Evolutionary conservation across 495 filamentous ascomycete species (phyloP).

Genomic region (Xylaria longipes): DNA sequence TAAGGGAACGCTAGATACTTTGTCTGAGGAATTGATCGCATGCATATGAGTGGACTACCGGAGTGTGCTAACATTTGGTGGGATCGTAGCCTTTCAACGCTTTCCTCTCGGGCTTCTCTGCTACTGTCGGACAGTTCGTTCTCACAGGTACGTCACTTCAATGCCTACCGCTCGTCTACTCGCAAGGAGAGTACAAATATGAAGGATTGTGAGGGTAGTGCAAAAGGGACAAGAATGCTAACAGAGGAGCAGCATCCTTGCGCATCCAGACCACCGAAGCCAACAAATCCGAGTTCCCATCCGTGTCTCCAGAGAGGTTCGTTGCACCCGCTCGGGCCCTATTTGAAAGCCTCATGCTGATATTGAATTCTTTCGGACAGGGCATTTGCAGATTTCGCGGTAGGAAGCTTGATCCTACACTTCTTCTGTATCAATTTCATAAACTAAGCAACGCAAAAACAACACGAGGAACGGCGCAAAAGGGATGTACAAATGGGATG

Average conservation of each 20-base stretch:
- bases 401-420: conserved; percentile 93
- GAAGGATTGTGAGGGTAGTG: not conserved
- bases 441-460: conserved; percentile 64
- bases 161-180: not conserved
- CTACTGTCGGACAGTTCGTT: conserved; percentile 97
- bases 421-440: conserved; percentile 99
- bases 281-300: conserved; percentile 72
- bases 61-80: conserved; percentile 26
- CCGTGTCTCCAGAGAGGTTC: conserved; percentile 74
- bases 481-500: conserved; percentile 18
- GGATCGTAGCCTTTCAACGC: conserved; percentile 89
- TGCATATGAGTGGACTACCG: not conserved
- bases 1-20: not conserved
- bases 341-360: conserved; percentile 11
- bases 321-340: conserved; percentile 18
- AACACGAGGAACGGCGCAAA: not conserved
- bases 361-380: conserved; percentile 49
- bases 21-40: not conserved
- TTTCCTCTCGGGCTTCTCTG: conserved; percentile 92
- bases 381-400: conserved; percentile 96
- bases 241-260: conserved; percentile 62
- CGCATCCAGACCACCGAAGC: conserved; percentile 88
- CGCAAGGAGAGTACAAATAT: not conserved
- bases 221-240: conserved; percentile 2
- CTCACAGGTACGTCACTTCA: conserved; percentile 70